Evolutionary conservation across 345 rosid genomes (phyloP), one percentile per base, ranked within the genome.

Genomic region (Boechera stricta): DNA sequence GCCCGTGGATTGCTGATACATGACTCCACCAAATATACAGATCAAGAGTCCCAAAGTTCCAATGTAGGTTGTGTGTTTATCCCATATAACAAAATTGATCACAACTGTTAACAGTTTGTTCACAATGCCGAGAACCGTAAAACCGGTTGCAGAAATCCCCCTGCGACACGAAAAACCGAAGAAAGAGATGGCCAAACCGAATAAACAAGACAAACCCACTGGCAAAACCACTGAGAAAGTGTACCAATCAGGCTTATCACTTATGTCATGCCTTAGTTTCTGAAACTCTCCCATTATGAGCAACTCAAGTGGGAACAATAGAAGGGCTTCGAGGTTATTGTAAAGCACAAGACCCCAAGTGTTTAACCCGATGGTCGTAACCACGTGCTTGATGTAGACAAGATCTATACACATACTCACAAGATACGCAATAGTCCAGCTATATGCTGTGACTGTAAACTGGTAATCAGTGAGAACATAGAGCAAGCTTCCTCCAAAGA

Each of bases 381-480:
- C 97, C 15, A 91, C 98, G 32, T 94, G 95, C 83, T 94, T 94
- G 79, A 94, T 94, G 83, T 91, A 91, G 47, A 91, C 98, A 80
- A 91, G 87, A 79, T 94, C 96, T 29, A 91, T 84, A 24, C 93
- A 68, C 97, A 94, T 91, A 82, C 93, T 89, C 53, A 91, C 77
- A 48, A 91, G 83, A 81, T 94, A 94, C 48, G 93, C 92, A 2
- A 87, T 26, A 69, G 94, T 94, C 95, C 96, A 94, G 55, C 74
- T 84, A 73, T 91, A 94, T 0, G 93, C 91, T 59, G 86, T 82
- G 59, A 91, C 35, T 0, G 97, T 89, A 83, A 94, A 94, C 68
- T 91, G 93, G 77, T 86, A 86, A 85, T 90, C 97, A 7, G 93
- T 94, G 13, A 89, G 74, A 61, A 91, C 94, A 73, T 94, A 91